Evolutionary conservation across 2,329 filamentous ascomycete genomes (phyloP).

Genomic region (Cordyceps fumosorosea): DNA sequence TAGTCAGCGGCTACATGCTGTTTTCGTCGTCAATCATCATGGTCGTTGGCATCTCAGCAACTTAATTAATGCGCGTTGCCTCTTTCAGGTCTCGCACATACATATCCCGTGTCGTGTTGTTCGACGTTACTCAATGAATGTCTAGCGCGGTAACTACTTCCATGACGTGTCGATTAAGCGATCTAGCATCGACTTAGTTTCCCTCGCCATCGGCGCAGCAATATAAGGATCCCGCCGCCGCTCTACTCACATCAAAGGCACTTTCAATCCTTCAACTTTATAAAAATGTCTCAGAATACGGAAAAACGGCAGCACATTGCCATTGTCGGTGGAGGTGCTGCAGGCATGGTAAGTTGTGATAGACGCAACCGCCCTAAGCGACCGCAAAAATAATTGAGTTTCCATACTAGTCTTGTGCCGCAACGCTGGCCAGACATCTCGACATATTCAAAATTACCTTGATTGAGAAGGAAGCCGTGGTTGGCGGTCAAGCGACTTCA

Average conservation of each 20-base stretch:
- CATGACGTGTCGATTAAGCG: conserved; percentile 8
- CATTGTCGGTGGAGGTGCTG: conserved; percentile 56
- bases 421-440: conserved; percentile 58
- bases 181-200: neutral
- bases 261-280: neutral
- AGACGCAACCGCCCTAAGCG: neutral
- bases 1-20: too few relatives aligned
- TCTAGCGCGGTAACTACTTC: neutral
- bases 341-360: conserved; percentile 45
- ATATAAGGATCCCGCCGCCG: neutral
- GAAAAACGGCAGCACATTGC: conserved; percentile 40
- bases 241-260: neutral
- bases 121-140: neutral
- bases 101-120: too few relatives aligned
- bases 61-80: neutral
- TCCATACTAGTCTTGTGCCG: conserved; percentile 50
- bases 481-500: conserved; percentile 55
- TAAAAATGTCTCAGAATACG: neutral
- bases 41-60: neutral
- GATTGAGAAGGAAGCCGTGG: conserved; percentile 51
- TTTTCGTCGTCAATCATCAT: neutral
- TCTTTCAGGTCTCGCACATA: neutral
- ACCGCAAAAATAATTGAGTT: neutral
- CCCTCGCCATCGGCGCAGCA: neutral
- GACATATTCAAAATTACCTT: conserved; percentile 60